A percentile compares a stretch with the other conserved stretches of the same genome.
Conservation (phyloP, 225 moss, liverwort and hornwort genomes). For the Bryoerythrophyllum caledonicum region DNA sequence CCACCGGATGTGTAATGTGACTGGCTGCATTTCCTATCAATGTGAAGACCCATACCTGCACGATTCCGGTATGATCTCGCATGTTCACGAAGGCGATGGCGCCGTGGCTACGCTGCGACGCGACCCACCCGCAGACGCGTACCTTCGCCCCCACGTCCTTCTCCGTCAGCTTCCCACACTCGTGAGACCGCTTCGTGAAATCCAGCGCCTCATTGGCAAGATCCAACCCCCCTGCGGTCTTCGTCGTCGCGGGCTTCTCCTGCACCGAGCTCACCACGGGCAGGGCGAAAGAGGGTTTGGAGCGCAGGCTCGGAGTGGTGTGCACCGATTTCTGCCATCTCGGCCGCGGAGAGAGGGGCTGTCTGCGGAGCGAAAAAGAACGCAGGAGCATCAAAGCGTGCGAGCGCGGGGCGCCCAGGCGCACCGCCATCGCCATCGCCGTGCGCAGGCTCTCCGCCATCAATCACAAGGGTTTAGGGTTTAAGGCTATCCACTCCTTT, state of each 20-base stretch:
- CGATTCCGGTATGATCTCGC: constrained; percentile 94
- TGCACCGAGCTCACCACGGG: constrained; percentile 46
- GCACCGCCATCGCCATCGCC: constrained; percentile 56
- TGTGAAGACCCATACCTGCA: constrained; percentile 85
- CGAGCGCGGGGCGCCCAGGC: constrained; percentile 42
- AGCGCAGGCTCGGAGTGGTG: constrained; percentile 17
- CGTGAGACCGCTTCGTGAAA: constrained; percentile 52
- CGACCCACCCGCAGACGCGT: constrained; percentile 95
- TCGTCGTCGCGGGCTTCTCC: constrained; percentile 29
- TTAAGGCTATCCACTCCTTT: constrained; percentile 28
- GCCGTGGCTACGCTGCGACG: constrained; percentile 93
- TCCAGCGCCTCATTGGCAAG: constrained; percentile 38
- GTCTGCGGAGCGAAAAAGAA: constrained; percentile 23
- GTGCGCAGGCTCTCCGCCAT: constrained; percentile 53
- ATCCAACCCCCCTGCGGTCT: constrained; percentile 20
- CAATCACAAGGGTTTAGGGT: constrained; percentile 23
- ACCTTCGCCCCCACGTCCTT: constrained; percentile 71
- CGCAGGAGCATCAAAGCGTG: constrained; percentile 34
- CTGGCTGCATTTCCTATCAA: too few species aligned
- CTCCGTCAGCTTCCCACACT: constrained; percentile 57
- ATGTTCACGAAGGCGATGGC: constrained; percentile 88
- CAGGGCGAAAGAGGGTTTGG: constrained; percentile 34
- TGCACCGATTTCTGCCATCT: constrained; percentile 39
- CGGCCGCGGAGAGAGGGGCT: constrained; percentile 14
- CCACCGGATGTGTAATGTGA: too few species aligned